Percentiles rank a stretch among this genome's conserved stretches.
These are phyloP conservation scores for Gypsophila paniculata DNA, from an alignment of 179 eudicot species.

Conservation along the genomic window DNA sequence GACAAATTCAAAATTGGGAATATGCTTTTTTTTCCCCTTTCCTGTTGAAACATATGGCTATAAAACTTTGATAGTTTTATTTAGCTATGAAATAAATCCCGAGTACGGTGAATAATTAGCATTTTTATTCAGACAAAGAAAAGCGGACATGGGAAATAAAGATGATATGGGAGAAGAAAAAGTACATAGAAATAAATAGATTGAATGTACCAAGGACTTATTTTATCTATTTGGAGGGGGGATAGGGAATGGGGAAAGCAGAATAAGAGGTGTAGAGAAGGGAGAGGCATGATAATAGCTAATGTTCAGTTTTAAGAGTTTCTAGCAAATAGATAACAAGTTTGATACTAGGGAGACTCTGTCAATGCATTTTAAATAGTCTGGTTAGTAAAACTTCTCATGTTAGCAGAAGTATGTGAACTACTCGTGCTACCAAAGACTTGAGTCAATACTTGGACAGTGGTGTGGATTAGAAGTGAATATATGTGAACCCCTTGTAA, in stretches of 20 bases:
- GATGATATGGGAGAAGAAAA: not conserved
- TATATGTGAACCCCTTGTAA: not conserved
- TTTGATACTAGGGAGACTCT: not conserved
- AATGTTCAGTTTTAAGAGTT: not conserved
- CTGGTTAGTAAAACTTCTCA: not conserved
- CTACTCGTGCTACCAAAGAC: not conserved
- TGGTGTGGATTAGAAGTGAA: not conserved
- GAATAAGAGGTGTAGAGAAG: not conserved
- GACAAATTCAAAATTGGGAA: not conserved
- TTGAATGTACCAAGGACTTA: too few relatives aligned
- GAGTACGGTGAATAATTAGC: not conserved
- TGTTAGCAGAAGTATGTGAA: constrained; percentile 4
- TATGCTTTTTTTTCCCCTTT: too few relatives aligned
- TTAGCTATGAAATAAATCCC: not conserved
- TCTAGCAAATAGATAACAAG: not conserved
- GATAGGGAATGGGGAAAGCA: not conserved
- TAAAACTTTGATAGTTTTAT: not conserved
- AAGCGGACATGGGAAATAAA: not conserved
- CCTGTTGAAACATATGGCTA: not conserved
- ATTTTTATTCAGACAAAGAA: not conserved
- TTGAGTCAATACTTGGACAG: not conserved
- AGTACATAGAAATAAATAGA: too few relatives aligned
- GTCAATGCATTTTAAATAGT: not conserved
- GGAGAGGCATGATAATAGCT: not conserved
- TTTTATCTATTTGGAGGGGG: not conserved